These are phyloP conservation scores for Suillus clintonianus DNA, from an alignment of 768 basidiomycete species.

Conservation along the genomic window DNA sequence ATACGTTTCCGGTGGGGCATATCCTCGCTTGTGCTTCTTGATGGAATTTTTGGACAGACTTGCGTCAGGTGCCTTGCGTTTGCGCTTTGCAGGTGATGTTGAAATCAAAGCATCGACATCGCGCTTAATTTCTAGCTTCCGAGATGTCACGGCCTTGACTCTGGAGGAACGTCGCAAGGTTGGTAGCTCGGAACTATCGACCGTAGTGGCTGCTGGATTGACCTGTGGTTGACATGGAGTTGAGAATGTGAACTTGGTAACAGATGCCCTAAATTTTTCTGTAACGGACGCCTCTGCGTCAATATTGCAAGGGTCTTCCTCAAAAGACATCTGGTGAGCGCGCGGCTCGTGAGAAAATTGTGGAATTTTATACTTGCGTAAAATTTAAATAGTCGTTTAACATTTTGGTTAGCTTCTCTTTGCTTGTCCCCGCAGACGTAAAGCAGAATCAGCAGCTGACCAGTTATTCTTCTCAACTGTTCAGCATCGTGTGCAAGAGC, in stretches of 20 bases:
- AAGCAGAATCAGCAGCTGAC: not conserved
- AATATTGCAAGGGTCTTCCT: not conserved
- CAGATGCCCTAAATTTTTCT: not conserved
- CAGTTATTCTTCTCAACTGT: not conserved
- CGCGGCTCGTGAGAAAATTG: not conserved
- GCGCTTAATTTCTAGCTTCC: not conserved
- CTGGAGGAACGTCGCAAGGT: not conserved
- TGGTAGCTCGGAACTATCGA: not conserved
- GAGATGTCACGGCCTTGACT: not conserved
- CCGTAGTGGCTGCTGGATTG: not conserved
- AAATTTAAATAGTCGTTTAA: not conserved
- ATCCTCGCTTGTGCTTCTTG: constrained; percentile 42
- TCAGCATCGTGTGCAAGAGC: not conserved
- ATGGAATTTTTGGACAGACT: not conserved
- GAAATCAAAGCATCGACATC: not conserved
- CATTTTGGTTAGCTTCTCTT: not conserved
- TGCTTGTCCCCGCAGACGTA: not conserved
- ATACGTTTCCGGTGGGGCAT: constrained; percentile 53
- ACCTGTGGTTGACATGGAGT: not conserved
- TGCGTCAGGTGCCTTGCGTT: not conserved
- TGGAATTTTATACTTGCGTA: no score
- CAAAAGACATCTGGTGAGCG: not conserved
- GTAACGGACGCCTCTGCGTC: not conserved
- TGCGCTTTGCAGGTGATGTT: not conserved
- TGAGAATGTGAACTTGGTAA: not conserved